Percentiles rank a stretch among this genome's conserved stretches.
Evolutionary conservation across 805 yeast species (phyloP).

Genomic region (Yueomyces sp.): DNA sequence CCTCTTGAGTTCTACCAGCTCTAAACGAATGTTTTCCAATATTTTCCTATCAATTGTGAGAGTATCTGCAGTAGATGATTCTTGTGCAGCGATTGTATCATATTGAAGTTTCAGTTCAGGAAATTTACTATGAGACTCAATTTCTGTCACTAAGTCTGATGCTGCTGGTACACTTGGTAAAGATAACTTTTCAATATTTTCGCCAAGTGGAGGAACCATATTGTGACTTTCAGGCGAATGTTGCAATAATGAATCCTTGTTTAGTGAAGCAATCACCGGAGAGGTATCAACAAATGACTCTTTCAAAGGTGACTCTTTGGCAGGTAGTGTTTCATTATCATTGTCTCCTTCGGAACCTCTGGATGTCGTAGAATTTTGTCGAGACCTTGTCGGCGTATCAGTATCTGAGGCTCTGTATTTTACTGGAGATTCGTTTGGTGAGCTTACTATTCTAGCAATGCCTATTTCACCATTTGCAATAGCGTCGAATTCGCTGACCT

Average conservation of each 20-base stretch:
- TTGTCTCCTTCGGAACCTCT: too few species aligned
- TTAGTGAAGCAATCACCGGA: background rate
- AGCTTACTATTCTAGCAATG: slow-evolving; percentile 11
- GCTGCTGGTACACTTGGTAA: background rate
- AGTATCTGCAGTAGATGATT: slow-evolving; percentile 19
- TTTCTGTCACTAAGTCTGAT: background rate
- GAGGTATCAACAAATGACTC: background rate
- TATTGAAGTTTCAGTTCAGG: background rate
- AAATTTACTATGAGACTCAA: too few species aligned
- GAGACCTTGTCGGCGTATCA: too few species aligned
- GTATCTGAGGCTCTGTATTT: slow-evolving; percentile 1
- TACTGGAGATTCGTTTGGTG: slow-evolving; percentile 11
- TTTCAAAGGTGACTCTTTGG: too few species aligned
- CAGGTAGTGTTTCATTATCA: too few species aligned
- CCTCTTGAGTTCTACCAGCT: slow-evolving; percentile 26
- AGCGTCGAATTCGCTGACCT: background rate
- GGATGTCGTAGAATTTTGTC: too few species aligned
- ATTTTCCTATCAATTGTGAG: slow-evolving; percentile 17
- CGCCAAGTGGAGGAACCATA: too few species aligned
- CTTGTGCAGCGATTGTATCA: background rate
- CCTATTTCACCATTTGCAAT: slow-evolving; percentile 6
- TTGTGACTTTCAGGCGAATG: too few species aligned
- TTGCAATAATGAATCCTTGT: background rate
- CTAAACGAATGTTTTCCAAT: slow-evolving; percentile 22
- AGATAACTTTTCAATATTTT: too few species aligned